These are phyloP conservation scores for Phanerochaete carnosa DNA, from an alignment of 768 basidiomycete species.

Conservation along the genomic window DNA sequence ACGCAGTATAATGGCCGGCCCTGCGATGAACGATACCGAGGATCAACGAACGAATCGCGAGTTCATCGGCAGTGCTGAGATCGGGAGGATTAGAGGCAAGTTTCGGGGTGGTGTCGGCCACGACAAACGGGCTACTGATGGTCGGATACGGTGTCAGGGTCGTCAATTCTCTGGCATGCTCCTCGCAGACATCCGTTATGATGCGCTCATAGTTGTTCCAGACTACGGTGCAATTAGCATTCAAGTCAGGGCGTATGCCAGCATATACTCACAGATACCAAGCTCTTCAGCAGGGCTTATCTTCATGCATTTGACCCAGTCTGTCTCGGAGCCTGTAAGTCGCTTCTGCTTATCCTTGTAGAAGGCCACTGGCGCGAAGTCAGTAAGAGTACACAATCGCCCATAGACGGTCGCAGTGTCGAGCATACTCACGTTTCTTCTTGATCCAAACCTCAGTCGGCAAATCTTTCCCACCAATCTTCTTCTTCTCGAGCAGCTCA, in stretches of 20 bases:
- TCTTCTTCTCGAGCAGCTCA: constrained; percentile 52
- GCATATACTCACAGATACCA: constrained; percentile 55
- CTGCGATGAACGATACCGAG: constrained; percentile 68
- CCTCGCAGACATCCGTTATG: constrained; percentile 45
- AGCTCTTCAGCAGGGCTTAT: constrained; percentile 77
- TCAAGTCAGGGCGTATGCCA: not conserved
- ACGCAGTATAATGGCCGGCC: constrained; percentile 38
- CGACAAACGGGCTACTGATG: constrained; percentile 21
- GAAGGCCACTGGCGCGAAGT: constrained; percentile 55
- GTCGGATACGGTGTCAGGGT: constrained; percentile 44
- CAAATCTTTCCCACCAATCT: constrained; percentile 61
- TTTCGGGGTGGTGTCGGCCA: not conserved
- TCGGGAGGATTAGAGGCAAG: constrained; percentile 25
- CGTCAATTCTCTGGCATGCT: constrained; percentile 55
- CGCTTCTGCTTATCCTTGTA: constrained; percentile 67
- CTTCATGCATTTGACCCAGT: constrained; percentile 52
- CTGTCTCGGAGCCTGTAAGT: constrained; percentile 47
- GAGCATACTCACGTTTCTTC: constrained; percentile 57
- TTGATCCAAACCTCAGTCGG: constrained; percentile 77
- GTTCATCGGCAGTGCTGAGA: constrained; percentile 69
- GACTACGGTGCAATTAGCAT: constrained; percentile 37
- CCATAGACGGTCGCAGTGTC: not conserved
- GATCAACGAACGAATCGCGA: constrained; percentile 64
- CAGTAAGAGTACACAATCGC: not conserved
- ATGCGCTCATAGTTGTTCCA: constrained; percentile 79